Percentiles rank a stretch among this genome's conserved stretches.
phyloP scores from a whole-genome alignment of 345 rosid genomes.

The Bruguiera sexangula region DNA sequence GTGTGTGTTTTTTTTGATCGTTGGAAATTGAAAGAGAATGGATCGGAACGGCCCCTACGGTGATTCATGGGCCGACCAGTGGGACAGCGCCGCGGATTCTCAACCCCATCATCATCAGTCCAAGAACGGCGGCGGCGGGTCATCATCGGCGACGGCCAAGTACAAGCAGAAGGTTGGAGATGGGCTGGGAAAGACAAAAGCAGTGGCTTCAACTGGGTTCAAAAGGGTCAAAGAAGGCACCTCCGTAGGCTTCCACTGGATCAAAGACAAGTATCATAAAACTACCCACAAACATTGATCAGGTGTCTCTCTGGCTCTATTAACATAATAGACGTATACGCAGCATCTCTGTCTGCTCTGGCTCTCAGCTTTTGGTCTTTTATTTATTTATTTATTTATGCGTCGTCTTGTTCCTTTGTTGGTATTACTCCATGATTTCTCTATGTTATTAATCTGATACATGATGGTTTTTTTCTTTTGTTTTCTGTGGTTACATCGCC shows the following conservation, averaged over 20 bases:
- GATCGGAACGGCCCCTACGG: slow-evolving; percentile 36
- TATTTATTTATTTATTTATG: too few relatives aligned
- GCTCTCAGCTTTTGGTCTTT: too few relatives aligned
- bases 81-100: slow-evolving; percentile 49
- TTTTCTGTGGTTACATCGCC: too few relatives aligned
- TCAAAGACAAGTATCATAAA: slow-evolving; percentile 45
- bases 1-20: too few relatives aligned
- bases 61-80: slow-evolving; percentile 82
- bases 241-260: slow-evolving; percentile 38
- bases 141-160: slow-evolving; percentile 31
- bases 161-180: slow-evolving; percentile 65
- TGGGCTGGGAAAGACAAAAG: slow-evolving; percentile 42
- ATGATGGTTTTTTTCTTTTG: too few relatives aligned
- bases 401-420: too few relatives aligned
- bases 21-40: slow-evolving; percentile 14
- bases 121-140: slow-evolving; percentile 4
- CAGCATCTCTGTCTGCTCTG: too few relatives aligned
- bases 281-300: slow-evolving; percentile 26
- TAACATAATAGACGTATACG: too few relatives aligned
- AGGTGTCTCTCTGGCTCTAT: too few relatives aligned
- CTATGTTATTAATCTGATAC: too few relatives aligned
- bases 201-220: slow-evolving; percentile 36
- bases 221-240: slow-evolving; percentile 48
- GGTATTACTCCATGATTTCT: too few relatives aligned
- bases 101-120: not conserved